Evolutionary conservation across 2,329 filamentous ascomycete species (phyloP), one percentile per base, ranked within the genome.

Genomic region (Elsinoe arachidis): DNA sequence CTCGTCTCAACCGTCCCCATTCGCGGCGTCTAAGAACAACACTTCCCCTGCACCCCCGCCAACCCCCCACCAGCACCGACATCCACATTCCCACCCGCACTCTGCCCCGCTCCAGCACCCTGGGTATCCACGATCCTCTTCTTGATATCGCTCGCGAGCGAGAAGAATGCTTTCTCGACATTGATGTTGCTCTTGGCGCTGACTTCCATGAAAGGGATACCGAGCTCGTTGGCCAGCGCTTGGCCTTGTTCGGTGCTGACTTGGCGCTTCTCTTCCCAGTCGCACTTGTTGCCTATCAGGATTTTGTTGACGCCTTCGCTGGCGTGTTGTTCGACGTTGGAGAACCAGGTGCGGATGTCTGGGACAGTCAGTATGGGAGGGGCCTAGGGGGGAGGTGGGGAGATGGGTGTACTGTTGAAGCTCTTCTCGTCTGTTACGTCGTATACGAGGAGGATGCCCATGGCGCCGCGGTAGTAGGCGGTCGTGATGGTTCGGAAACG

Each of bases 281-380:
- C 93, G 77, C 93, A 99, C 78, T 99, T 99, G 82, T 99, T 99
- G 72, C 93, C 93, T 65, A 99, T 96, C 64, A 99, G 83, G 70
- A 99, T 97, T 81, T 97, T 99, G 84, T 97, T 96, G 70, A 99
- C 93, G 68, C 93, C 93, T 77, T 97, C 93, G 67, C 90, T 96
- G 59, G 93, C 93, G 76, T 99, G 91, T 74, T 96, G 91, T 73
- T 96, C 91, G 66, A 96, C 91, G 76, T 99, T 97, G 70, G 91
- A 91, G 78, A 99, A 99, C 93, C 93, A 99, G 64, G 93, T 97
- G 69, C 91, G 87, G 74, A 99, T 99, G 76, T 99, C 93, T 97
- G 70, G 44, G 37, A 26, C 12, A 46, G 35, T 64, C 38, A 56
- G 56, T 30, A 41, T 47, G 59, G 44, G 55, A 46, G 54, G 38